These are phyloP conservation scores for Brassica carinata DNA, from an alignment of 345 rosid genomes.

Conservation along the genomic window DNA sequence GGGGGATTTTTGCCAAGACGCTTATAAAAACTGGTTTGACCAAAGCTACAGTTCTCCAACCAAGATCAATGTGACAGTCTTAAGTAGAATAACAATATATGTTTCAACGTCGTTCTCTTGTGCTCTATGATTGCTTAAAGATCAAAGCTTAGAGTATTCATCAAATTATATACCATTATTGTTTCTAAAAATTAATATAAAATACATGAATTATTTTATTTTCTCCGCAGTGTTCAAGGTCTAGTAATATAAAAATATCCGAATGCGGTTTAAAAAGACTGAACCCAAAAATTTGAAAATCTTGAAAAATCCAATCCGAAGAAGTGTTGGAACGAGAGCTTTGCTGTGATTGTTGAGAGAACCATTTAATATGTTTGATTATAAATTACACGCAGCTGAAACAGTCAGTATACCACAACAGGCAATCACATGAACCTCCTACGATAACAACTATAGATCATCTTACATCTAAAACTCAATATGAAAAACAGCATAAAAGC, in stretches of 20 bases:
- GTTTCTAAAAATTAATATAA: constrained; percentile 24
- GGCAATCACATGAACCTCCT: background rate
- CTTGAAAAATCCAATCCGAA: background rate
- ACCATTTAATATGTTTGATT: background rate
- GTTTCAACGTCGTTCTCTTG: background rate
- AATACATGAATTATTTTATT: background rate
- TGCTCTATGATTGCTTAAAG: background rate
- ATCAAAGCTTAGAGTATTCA: background rate
- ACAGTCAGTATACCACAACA: constrained; percentile 8
- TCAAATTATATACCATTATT: background rate
- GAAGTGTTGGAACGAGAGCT: no score
- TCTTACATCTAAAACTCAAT: background rate
- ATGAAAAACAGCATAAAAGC: constrained; percentile 2
- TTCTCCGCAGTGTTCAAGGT: background rate
- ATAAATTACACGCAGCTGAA: background rate
- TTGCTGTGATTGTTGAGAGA: constrained; percentile 16
- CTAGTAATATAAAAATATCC: background rate
- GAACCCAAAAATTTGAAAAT: no score
- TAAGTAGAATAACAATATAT: background rate
- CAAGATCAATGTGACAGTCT: background rate
- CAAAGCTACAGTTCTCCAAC: background rate
- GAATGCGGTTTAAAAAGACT: no score
- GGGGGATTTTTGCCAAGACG: background rate
- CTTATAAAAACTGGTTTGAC: background rate
- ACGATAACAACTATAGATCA: background rate